Percentiles rank a stretch among this genome's conserved stretches.
These are phyloP conservation scores for Hawksworthiomyces lignivorus DNA, from an alignment of 2,329 filamentous ascomycete species.

Conservation along the genomic window DNA sequence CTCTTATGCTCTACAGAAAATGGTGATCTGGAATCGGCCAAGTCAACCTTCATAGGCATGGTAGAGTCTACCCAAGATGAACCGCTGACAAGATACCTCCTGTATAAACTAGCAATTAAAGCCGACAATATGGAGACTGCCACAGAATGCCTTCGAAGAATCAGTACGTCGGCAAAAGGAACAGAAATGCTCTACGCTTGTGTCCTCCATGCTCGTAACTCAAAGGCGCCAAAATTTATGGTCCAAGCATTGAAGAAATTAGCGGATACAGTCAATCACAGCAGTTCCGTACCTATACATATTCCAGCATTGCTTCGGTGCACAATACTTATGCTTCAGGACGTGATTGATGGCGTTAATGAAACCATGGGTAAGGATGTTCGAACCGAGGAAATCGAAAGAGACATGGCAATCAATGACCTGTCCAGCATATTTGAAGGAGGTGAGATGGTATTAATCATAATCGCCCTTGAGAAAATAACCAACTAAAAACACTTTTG, in stretches of 20 bases:
- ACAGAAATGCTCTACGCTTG: conserved; percentile 70
- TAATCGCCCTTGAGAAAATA: too few species aligned
- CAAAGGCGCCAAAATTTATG: conserved; percentile 53
- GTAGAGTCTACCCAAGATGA: conserved; percentile 49
- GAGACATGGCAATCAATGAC: conserved; percentile 5
- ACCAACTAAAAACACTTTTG: neutral
- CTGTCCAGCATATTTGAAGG: conserved; percentile 32
- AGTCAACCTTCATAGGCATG: conserved; percentile 51
- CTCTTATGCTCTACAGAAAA: conserved; percentile 60
- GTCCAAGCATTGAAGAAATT: conserved; percentile 52
- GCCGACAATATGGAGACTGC: conserved; percentile 50
- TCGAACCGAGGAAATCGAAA: neutral
- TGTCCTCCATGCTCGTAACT: conserved; percentile 64
- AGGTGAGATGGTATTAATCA: conserved; percentile 32
- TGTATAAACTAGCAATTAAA: conserved; percentile 65
- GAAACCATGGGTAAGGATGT: neutral
- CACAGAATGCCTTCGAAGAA: conserved; percentile 52
- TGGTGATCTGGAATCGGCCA: conserved; percentile 46
- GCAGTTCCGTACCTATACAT: conserved; percentile 41
- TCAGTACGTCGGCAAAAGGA: conserved; percentile 48
- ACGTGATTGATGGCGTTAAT: conserved; percentile 29
- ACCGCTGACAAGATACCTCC: conserved; percentile 61
- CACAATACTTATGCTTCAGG: conserved; percentile 42
- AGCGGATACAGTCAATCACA: conserved; percentile 46
- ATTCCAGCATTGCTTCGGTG: conserved; percentile 59